phyloP scores from a whole-genome alignment of 768 basidiomycete genomes.

The Macrolepiota albuminosa region DNA sequence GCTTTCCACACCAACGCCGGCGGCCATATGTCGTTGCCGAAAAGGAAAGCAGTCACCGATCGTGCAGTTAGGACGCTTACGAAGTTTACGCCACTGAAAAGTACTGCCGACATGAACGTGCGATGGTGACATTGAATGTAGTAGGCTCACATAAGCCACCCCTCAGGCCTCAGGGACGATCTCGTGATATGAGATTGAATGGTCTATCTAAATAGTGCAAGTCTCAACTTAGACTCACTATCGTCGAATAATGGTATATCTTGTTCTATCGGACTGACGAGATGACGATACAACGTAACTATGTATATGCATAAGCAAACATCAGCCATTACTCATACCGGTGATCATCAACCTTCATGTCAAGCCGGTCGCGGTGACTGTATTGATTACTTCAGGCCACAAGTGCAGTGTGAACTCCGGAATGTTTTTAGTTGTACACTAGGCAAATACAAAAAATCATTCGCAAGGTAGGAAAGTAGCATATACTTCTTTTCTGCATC shows the following conservation, averaged over 20 bases:
- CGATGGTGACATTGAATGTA: neutral
- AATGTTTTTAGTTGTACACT: neutral
- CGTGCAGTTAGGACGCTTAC: neutral
- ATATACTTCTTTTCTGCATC: neutral
- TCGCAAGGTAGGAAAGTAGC: neutral
- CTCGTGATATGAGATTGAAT: neutral
- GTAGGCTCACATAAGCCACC: neutral
- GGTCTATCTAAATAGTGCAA: neutral
- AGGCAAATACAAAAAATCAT: neutral
- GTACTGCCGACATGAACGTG: neutral
- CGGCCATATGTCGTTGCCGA: neutral
- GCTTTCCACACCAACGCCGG: neutral
- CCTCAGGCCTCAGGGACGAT: neutral
- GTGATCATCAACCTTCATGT: neutral
- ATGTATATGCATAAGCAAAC: neutral
- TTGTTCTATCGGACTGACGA: neutral
- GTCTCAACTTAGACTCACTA: neutral
- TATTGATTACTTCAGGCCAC: neutral
- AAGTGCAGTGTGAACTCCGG: neutral
- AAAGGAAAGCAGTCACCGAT: neutral
- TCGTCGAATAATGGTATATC: neutral
- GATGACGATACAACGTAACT: too few relatives aligned
- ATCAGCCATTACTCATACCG: neutral
- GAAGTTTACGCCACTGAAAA: conserved; percentile 5
- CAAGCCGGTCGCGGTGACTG: neutral